phyloP scores from a whole-genome alignment of 2,329 filamentous ascomycete genomes.

The Diaporthe ampelina region DNA sequence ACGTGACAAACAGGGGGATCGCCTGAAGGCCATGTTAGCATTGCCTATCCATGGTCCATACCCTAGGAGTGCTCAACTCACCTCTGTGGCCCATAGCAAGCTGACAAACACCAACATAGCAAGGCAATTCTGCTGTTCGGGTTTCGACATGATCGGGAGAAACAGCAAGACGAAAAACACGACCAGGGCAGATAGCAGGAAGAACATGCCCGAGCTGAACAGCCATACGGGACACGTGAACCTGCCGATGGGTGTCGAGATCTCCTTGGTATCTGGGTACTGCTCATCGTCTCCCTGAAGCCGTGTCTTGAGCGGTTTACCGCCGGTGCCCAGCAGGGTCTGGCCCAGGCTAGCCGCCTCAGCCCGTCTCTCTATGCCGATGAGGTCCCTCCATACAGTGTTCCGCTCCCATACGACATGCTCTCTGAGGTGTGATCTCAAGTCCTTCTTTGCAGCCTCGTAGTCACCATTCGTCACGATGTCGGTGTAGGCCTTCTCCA shows the following conservation, averaged over 20 bases:
- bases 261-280: slow-evolving; percentile 71
- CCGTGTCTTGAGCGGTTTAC: slow-evolving; percentile 75
- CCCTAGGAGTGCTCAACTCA: slow-evolving; percentile 52
- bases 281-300: slow-evolving; percentile 88
- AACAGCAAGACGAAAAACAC: slow-evolving; percentile 82
- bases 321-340: slow-evolving; percentile 82
- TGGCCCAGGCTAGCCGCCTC: slow-evolving; percentile 94
- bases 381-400: slow-evolving; percentile 99
- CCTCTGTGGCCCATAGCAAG: slow-evolving; percentile 96
- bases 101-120: slow-evolving; percentile 95
- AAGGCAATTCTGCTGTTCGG: slow-evolving; percentile 95
- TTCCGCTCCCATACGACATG: slow-evolving; percentile 99
- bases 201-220: slow-evolving; percentile 84
- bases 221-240: slow-evolving; percentile 86
- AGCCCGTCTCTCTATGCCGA: slow-evolving; percentile 94
- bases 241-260: slow-evolving; percentile 84
- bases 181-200: slow-evolving; percentile 76
- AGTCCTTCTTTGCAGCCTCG: slow-evolving; percentile 82
- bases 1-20: slow-evolving; percentile 97
- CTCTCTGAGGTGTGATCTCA: slow-evolving; percentile 91
- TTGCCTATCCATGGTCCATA: neutral
- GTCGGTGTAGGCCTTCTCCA: slow-evolving; percentile 85
- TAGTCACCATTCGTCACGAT: slow-evolving; percentile 87
- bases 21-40: slow-evolving; percentile 65
- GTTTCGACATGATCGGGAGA: slow-evolving; percentile 84